These are phyloP conservation scores for Jatropha multifida DNA, from an alignment of 441 rosid species.

Conservation along the genomic window DNA sequence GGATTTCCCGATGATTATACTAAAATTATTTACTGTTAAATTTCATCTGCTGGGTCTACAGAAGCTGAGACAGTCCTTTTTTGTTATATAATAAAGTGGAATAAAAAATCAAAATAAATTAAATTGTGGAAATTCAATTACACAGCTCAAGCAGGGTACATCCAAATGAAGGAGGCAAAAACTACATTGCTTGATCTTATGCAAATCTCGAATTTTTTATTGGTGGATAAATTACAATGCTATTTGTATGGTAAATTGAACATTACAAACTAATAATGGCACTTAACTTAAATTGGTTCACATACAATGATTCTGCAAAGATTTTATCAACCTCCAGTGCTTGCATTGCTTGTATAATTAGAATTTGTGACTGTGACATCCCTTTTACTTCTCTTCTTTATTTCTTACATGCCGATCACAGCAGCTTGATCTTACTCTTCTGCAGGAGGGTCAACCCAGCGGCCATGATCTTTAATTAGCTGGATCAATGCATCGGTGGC, in stretches of 20 bases:
- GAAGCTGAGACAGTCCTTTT: too few relatives aligned
- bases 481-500: conserved; percentile 90
- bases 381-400: conserved; percentile 4
- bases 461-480: conserved; percentile 89
- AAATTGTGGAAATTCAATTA: too few relatives aligned
- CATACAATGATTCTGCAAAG: not conserved
- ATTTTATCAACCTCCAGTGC: not conserved
- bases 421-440: conserved; percentile 48
- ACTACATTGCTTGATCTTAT: not conserved
- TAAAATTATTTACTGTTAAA: too few relatives aligned
- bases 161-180: too few relatives aligned
- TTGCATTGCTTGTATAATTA: not conserved
- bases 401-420: not conserved
- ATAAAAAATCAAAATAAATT: too few relatives aligned
- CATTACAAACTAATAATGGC: not conserved
- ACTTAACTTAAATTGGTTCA: not conserved
- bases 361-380: conserved; percentile 1
- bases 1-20: too few relatives aligned
- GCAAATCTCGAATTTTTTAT: conserved; percentile 9
- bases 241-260: conserved; percentile 13
- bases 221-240: conserved; percentile 6
- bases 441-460: conserved; percentile 86
- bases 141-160: too few relatives aligned
- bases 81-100: too few relatives aligned
- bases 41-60: too few relatives aligned